Evolutionary conservation across 768 basidiomycete species (phyloP), one percentile per base, ranked within the genome.

Genomic region (Termitomyces sp.): DNA sequence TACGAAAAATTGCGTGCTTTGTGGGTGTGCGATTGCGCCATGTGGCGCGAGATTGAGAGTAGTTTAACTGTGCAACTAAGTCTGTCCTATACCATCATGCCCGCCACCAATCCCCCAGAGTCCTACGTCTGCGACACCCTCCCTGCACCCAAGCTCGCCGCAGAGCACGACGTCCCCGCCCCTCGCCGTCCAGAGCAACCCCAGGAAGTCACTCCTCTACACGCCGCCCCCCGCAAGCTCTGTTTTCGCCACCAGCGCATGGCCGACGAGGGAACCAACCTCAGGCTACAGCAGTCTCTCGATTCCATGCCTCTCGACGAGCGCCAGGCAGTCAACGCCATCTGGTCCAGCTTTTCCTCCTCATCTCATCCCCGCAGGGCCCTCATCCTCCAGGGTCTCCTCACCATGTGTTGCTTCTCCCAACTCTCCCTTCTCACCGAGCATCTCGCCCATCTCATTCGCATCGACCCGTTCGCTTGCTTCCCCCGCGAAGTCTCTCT

Each of bases 351-450:
- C 66, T 99, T 99, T 74, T 96, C 94, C 20, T 91, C 92, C 0
- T 96, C 96, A 1, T 87, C 94, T 0, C 94, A 98, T 66, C 84
- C 89, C 5, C 86, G 91, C 36, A 84, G 97, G 38, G 92, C 90
- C 55, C 85, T 98, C 69, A 98, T 98, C 68, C 88, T 99, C 50
- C 92, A 92, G 66, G 97, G 97, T 41, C 82, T 99, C 58, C 85
- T 99, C 63, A 98, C 97, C 16, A 98, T 99, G 94, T 98, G 95
- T 71, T 98, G 97, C 74, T 98, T 97, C 77, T 95, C 92, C 48
- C 94, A 99, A 67, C 87, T 99, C 30, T 98, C 97, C 28, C 89
- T 98, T 51, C 87, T 99, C 58, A 89, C 94, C 32, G 92, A 97
- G 61, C 89, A 94, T 54, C 90, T 98, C 59, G 78, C 86, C 35